Base-by-base conservation (phyloP, 2,329 filamentous ascomycete genomes). In the Cercospora zeae-maydis region DNA sequence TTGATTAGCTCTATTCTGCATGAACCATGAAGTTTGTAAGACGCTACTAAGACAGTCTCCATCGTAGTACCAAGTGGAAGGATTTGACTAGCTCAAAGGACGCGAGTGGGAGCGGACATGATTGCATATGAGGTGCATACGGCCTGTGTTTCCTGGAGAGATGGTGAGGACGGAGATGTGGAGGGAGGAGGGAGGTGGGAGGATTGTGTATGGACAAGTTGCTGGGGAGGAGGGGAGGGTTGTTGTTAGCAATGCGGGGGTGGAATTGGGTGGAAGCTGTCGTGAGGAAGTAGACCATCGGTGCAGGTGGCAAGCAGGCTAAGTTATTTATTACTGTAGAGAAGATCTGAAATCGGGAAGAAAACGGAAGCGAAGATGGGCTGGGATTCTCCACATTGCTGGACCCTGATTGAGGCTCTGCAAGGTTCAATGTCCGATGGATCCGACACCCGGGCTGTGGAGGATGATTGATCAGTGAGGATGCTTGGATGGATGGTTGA, bases 381-480 rank as follows among this genome's bases (percentile, higher is more conserved):
- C 56, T 21, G 30, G 39, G 56, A 42, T 58, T 49, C 56, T 58
- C 56, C 56, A 58, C 27, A 10, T 4, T 58, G 37, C 49, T 16
- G 19, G 37, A 49, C 37, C 39, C 39, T 33, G 36, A 24, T 13
- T 31, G 31, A 34, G 54, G 34, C 36, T 45, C 39, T 10, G 39
- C 47, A n/a, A n/a, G n/a, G n/a, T n/a, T n/a, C n/a, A n/a, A n/a
- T n/a, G n/a, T n/a, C n/a, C n/a, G n/a, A n/a, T n/a, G n/a, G n/a
- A n/a, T n/a, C n/a, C n/a, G n/a, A n/a, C n/a, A n/a, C n/a, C n/a
- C n/a, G n/a, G n/a, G n/a, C n/a, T n/a, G n/a, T n/a, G n/a, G n/a
- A n/a, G n/a, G n/a, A n/a, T n/a, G n/a, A n/a, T n/a, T n/a, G n/a
- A n/a, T n/a, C n/a, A n/a, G n/a, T n/a, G n/a, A n/a, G n/a, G n/a